These are phyloP conservation scores for Lycium ferocissimum DNA, from an alignment of 257 asterid genomes.

Conservation along the genomic window DNA sequence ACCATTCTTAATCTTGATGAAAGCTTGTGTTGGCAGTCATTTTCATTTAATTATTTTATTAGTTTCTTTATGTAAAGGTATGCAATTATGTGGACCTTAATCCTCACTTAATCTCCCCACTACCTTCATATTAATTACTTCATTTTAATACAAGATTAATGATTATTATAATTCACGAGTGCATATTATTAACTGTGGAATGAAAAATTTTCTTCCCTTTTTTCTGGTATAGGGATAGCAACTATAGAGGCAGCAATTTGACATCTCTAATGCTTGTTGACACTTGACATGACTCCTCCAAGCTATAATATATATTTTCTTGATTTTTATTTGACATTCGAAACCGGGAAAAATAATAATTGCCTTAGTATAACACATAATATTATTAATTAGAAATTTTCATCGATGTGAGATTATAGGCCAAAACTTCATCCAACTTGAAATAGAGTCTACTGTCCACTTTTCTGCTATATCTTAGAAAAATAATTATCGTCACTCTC, in stretches of 20 bases:
- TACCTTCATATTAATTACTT: background rate
- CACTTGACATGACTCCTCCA: slow-evolving; percentile 7
- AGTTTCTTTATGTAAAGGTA: background rate
- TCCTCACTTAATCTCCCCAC: slow-evolving; percentile 6
- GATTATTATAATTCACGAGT: slow-evolving; percentile 3
- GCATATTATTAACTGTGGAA: slow-evolving; percentile 13
- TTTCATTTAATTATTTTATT: slow-evolving; percentile 15
- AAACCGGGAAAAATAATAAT: background rate
- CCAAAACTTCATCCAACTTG: background rate
- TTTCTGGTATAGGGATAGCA: background rate
- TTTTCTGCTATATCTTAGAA: too few species aligned
- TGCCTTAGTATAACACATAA: background rate
- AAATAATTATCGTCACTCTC: too few species aligned
- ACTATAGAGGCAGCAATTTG: background rate
- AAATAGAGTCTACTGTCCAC: too few species aligned
- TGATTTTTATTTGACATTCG: background rate
- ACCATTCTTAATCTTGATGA: slow-evolving; percentile 38
- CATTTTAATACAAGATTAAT: background rate
- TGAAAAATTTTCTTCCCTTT: background rate
- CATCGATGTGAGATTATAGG: background rate
- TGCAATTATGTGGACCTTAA: slow-evolving; percentile 30
- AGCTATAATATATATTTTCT: background rate
- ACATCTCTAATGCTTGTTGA: background rate
- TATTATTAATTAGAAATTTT: background rate
- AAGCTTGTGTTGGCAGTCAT: slow-evolving; percentile 24